Base-by-base conservation (phyloP, 768 basidiomycete species). In the Russula vinacea region DNA sequence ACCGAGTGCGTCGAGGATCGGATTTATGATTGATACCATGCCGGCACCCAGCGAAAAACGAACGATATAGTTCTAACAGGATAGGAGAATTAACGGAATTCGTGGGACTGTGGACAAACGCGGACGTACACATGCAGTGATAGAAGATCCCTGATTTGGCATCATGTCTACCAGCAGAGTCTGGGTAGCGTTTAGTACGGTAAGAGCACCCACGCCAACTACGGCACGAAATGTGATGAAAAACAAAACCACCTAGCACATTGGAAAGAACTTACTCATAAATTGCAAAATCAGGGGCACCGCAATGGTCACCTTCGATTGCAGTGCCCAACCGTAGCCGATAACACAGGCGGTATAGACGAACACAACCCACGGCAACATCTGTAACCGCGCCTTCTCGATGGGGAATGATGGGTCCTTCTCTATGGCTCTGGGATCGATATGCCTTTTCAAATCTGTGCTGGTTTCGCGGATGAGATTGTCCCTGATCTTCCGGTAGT, bases 131-230 rank as follows among this genome's bases (percentile, higher is more conserved):
- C 88, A 90, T 55, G 87, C 88, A 1, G 86, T 88, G 10, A 88
- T 79, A 7, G 87, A 83, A 10, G 87, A 87, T 44, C 86, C 80
- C 61, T 86, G 85, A 0, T 72, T 68, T 4, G 88, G 88, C 7
- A 82, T 74, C 39, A 89, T 76, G 72, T 90, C 88, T 29, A 90
- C 77, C 69, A 88, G 79, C 29, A 90, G 74, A 0, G 87, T 88
- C 66, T 86, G 84, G 1, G 78, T 71, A 1, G 76, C 75, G 70
- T 84, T 89, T 81, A 87, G 80, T 24, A 84, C 65, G 6, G 77
- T 70, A 1, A 82, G 76, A 0, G 75, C 69, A 5, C 77, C 69
- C 60, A 75, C 78, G 5, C 85, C 86, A 56, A 87, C 87, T 88
- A 64, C 3, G 42, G 9, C 29, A 5, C 5, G 33, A 19, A 29